phyloP scores from a whole-genome alignment of 2,329 filamentous ascomycete genomes.

The Fusarium abutilonis region DNA sequence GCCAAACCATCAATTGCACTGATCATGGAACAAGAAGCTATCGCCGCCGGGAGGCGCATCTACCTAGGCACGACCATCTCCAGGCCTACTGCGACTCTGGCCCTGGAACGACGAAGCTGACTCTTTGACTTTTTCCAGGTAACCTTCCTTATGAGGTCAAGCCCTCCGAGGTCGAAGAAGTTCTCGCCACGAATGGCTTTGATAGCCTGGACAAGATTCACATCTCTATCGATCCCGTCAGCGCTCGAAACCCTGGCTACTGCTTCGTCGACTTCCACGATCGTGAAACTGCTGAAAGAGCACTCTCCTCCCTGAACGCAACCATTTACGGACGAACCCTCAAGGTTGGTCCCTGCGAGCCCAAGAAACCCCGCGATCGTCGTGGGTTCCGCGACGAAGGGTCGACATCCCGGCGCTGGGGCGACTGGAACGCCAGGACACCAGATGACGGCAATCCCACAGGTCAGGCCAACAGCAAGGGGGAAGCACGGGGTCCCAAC shows the following conservation, averaged over 20 bases:
- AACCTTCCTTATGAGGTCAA: conserved; percentile 67
- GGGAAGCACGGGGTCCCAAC: conserved; percentile 11
- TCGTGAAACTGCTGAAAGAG: conserved; percentile 62
- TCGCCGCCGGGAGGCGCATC: conserved; percentile 57
- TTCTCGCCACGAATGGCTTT: conserved; percentile 57
- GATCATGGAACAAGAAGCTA: conserved; percentile 34
- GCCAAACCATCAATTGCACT: neutral
- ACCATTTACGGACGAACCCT: conserved; percentile 67
- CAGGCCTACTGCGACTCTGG: neutral
- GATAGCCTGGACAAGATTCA: conserved; percentile 64
- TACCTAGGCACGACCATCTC: conserved; percentile 58
- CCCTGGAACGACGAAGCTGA: conserved; percentile 4
- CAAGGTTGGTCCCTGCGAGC: conserved; percentile 72
- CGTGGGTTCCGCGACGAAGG: conserved; percentile 24
- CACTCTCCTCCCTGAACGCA: conserved; percentile 64
- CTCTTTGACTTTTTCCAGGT: conserved; percentile 7
- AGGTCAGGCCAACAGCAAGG: neutral
- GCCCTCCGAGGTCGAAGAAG: conserved; percentile 69
- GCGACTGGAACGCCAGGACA: conserved; percentile 52
- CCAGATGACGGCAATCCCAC: neutral
- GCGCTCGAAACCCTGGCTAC: conserved; percentile 75
- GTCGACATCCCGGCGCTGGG: conserved; percentile 54
- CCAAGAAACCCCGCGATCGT: conserved; percentile 53
- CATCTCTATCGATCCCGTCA: conserved; percentile 75
- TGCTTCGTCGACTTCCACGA: conserved; percentile 76